Evolutionary conservation across 2,329 filamentous ascomycete genomes (phyloP), one percentile per base, ranked within the genome.

Genomic region (Claviceps pusilla): DNA sequence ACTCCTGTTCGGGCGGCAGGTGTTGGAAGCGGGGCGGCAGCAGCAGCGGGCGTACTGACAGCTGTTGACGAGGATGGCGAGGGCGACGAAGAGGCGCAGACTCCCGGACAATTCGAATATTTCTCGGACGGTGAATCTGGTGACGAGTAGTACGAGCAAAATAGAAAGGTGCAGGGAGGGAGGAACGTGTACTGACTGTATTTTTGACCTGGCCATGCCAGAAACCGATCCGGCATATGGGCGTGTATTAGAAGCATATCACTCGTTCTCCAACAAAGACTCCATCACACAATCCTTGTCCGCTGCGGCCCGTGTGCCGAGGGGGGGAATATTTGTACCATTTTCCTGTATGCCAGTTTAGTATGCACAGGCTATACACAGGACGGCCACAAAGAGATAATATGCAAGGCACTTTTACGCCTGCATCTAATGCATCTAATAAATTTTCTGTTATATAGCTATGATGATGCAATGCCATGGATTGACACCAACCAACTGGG

Each of bases 51-150:
- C 54, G 87, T 94, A 2, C 72, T 95, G 61, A 95, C 86, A 4
- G 85, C 89, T 6, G 82, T 95, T 4, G 90, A 96, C 62, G 91
- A 97, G 68, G 87, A 91, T 62, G 81, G 76, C 10, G 85, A 88
- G 57, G 83, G 76, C 39, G 83, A 79, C 12, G 83, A 86, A 61
- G 87, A 91, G 65, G 87, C 87, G 2, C 72, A 77, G 42, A 67
- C 80, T 7, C 88, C 87, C 5, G 71, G 73, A 11, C 83, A 87
- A 52, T 93, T 93, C 69, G 86, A 91, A 57, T 90, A 93, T 67
- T 82, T 84, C 61, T 83, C 83, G 5, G 86, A 88, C 53, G 77
- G 74, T 2, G 81, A 80, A 48, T 74, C 75, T 3, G 62, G 62
- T 3, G 64, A 66, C 3, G 64, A 19, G 19, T 19, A 19, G 19